Percentiles rank a stretch among this genome's conserved stretches.
These are phyloP conservation scores for Diplodia seriata DNA, from an alignment of 2,329 filamentous ascomycete genomes.

Conservation along the genomic window DNA sequence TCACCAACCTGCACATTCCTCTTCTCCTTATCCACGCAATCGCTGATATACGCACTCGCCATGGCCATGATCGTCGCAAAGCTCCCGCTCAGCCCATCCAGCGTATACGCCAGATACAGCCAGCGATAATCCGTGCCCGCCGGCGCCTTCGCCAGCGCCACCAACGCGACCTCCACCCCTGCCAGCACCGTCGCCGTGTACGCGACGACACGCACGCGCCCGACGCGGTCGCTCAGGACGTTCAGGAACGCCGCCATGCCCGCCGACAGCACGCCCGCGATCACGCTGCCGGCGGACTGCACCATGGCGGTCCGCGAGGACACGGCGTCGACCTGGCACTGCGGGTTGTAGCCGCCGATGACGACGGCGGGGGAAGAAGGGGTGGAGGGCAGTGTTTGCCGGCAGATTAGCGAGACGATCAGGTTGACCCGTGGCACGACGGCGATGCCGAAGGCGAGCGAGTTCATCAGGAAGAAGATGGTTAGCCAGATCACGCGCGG, in stretches of 20 bases:
- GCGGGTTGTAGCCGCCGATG: conserved; percentile 34
- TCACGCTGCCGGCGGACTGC: conserved; percentile 30
- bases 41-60: conserved; percentile 35
- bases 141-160: conserved; percentile 27
- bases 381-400: neutral
- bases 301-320: conserved; percentile 29
- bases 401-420: conserved; percentile 28
- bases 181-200: conserved; percentile 28
- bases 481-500: conserved; percentile 33
- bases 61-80: conserved; percentile 34
- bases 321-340: conserved; percentile 32
- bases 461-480: conserved; percentile 35
- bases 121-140: conserved; percentile 27
- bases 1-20: conserved; percentile 34
- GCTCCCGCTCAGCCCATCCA: conserved; percentile 35
- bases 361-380: conserved; percentile 15
- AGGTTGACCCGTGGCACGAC: conserved; percentile 35
- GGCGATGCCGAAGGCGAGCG: conserved; percentile 34
- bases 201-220: conserved; percentile 32
- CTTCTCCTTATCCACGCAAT: conserved; percentile 31
- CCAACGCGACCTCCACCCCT: conserved; percentile 27
- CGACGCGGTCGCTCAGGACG: conserved; percentile 33
- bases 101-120: conserved; percentile 32
- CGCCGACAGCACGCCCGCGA: conserved; percentile 33
- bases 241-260: conserved; percentile 29